A percentile compares a stretch with the other conserved stretches of the same genome.
Conservation (phyloP, 225 moss, liverwort and hornwort genomes). For the Ulota crispa region DNA sequence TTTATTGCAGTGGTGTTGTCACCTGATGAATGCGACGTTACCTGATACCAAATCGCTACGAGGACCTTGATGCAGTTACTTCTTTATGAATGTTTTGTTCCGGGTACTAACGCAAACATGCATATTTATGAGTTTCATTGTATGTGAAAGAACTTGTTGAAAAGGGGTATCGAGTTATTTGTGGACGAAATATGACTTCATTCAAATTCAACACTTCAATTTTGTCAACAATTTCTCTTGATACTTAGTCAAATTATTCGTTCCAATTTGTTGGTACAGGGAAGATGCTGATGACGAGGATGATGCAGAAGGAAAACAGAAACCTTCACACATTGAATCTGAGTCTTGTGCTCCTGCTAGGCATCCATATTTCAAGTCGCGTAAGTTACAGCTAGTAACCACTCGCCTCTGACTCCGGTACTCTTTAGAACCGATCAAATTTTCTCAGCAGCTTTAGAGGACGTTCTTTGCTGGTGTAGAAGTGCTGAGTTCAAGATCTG, state of each 20-base stretch:
- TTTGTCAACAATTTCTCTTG: neutral
- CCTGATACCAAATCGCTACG: neutral
- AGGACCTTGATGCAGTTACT: neutral
- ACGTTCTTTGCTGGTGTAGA: slow-evolving; percentile 6
- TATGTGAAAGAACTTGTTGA: neutral
- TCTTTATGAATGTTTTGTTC: neutral
- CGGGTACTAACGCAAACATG: neutral
- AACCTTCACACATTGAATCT: slow-evolving; percentile 45
- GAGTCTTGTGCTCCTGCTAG: slow-evolving; percentile 62
- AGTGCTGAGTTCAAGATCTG: neutral
- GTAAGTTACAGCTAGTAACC: slow-evolving; percentile 63
- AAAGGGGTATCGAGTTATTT: neutral
- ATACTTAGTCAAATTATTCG: neutral
- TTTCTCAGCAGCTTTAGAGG: neutral
- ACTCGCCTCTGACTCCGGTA: slow-evolving; percentile 43
- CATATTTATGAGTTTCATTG: neutral
- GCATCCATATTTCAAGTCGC: slow-evolving; percentile 68
- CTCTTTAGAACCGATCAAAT: neutral
- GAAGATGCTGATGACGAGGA: slow-evolving; percentile 68
- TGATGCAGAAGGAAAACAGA: slow-evolving; percentile 52
- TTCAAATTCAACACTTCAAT: slow-evolving; percentile 9
- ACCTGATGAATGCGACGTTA: slow-evolving; percentile 9
- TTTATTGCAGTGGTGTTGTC: neutral
- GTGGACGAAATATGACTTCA: neutral
- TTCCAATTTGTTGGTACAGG: slow-evolving; percentile 37